Conservation (phyloP, 2,329 filamentous ascomycete species). For the Emergomyces africanus region DNA sequence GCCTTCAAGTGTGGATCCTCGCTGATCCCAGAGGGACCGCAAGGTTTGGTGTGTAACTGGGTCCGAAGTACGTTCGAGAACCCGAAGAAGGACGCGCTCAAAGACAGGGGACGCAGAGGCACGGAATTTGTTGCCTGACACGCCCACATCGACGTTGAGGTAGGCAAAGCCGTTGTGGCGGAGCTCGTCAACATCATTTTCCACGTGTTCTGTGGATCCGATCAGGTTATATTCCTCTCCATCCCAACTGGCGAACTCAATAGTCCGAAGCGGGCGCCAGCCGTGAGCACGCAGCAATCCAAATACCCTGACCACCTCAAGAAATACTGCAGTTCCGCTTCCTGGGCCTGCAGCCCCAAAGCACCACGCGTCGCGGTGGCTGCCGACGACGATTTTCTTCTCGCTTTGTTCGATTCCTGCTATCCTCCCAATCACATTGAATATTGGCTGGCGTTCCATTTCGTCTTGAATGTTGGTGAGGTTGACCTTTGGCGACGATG, state of each 20-base stretch:
- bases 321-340: conserved; percentile 77
- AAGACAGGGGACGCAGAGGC: conserved; percentile 75
- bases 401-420: conserved; percentile 68
- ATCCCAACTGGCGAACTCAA: conserved; percentile 97
- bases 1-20: conserved; percentile 46
- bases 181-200: conserved; percentile 63
- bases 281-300: conserved; percentile 62
- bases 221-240: conserved; percentile 85
- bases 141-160: conserved; percentile 76
- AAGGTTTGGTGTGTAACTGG: conserved; percentile 60
- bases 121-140: conserved; percentile 61
- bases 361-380: conserved; percentile 86
- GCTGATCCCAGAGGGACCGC: conserved; percentile 60
- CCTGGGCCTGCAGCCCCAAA: conserved; percentile 79
- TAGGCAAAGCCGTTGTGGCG: conserved; percentile 70
- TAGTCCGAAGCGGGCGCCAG: conserved; percentile 86
- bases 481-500: conserved; percentile 61
- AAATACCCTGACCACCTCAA: conserved; percentile 78
- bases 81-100: conserved; percentile 55
- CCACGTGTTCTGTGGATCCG: conserved; percentile 89
- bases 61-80: conserved; percentile 62
- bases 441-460: conserved; percentile 67
- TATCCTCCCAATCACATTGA: conserved; percentile 81
- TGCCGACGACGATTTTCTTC: conserved; percentile 81
- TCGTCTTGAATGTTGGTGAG: conserved; percentile 83